Evolutionary conservation across 345 rosid genomes (phyloP).

Genomic region (Carallia brachiata): DNA sequence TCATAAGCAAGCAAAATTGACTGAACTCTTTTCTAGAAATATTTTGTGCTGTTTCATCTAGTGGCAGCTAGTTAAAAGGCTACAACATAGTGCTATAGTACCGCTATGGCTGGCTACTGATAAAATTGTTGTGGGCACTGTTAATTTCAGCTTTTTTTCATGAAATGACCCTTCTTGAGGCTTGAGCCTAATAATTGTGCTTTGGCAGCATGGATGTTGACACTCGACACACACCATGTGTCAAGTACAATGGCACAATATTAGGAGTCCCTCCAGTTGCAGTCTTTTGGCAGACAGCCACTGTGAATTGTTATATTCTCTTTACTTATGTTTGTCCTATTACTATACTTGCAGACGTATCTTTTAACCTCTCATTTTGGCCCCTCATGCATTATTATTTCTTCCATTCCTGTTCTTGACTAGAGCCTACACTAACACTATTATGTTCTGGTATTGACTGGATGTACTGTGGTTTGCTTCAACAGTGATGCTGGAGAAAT

Average conservation of each 20-base stretch:
- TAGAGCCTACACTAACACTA: not conserved
- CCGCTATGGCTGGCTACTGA: too few species aligned
- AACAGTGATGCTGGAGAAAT: slow-evolving; percentile 84
- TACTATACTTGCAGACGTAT: not conserved
- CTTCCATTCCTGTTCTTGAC: too few species aligned
- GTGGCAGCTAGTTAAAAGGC: not conserved
- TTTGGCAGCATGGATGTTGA: not conserved
- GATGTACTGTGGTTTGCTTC: slow-evolving; percentile 21
- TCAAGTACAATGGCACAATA: not conserved
- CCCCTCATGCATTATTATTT: too few species aligned
- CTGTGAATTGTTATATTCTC: not conserved
- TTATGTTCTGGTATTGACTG: slow-evolving; percentile 3
- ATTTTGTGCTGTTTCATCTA: not conserved
- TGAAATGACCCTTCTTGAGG: not conserved
- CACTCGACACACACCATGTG: too few species aligned
- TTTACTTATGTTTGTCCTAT: not conserved
- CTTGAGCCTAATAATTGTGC: not conserved
- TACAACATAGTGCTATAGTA: too few species aligned
- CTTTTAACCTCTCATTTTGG: too few species aligned
- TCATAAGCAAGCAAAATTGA: too few species aligned
- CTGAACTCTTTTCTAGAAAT: not conserved
- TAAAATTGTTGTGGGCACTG: too few species aligned
- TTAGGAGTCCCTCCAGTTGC: not conserved
- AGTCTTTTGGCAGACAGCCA: not conserved
- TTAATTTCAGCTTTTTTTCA: not conserved